These are phyloP conservation scores for Stellera chamaejasme DNA, from an alignment of 345 rosid genomes.

Conservation along the genomic window DNA sequence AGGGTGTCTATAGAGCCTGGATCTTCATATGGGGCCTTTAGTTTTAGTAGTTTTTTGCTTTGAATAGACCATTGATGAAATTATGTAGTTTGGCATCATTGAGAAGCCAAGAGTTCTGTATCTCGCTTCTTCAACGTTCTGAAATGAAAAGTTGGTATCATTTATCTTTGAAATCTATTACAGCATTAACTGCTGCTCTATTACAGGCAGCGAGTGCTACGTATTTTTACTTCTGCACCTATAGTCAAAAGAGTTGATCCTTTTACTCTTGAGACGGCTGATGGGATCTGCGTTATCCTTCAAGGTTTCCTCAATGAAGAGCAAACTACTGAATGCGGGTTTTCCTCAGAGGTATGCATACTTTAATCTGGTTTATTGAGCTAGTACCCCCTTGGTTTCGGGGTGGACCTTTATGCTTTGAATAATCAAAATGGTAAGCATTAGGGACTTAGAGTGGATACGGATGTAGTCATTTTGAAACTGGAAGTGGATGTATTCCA, in stretches of 20 bases:
- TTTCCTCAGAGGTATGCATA: conserved; percentile 42
- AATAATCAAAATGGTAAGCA: no score
- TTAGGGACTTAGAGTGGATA: no score
- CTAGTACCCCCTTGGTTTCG: neutral
- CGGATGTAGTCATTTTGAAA: neutral
- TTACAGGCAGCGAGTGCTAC: conserved; percentile 34
- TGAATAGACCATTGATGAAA: neutral
- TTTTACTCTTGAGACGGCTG: conserved; percentile 63
- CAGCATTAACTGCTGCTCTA: no score
- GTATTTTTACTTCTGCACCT: conserved; percentile 69
- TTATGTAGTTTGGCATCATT: no score
- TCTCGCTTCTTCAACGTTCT: neutral
- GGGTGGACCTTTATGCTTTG: neutral
- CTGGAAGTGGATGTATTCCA: neutral
- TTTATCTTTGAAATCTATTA: neutral
- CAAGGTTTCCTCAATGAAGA: conserved; percentile 49
- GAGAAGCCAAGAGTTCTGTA: neutral
- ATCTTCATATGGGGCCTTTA: neutral
- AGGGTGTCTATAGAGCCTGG: no score
- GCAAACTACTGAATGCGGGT: conserved; percentile 44
- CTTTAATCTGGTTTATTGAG: neutral
- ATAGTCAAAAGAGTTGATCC: conserved; percentile 44
- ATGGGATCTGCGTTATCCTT: conserved; percentile 45
- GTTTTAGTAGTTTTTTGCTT: neutral
- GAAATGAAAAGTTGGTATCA: neutral